Percentiles rank a stretch among this genome's conserved stretches.
Conservation (phyloP, 192 early-diverging fungal genomes). For the Hyaloraphidium curvatum region DNA sequence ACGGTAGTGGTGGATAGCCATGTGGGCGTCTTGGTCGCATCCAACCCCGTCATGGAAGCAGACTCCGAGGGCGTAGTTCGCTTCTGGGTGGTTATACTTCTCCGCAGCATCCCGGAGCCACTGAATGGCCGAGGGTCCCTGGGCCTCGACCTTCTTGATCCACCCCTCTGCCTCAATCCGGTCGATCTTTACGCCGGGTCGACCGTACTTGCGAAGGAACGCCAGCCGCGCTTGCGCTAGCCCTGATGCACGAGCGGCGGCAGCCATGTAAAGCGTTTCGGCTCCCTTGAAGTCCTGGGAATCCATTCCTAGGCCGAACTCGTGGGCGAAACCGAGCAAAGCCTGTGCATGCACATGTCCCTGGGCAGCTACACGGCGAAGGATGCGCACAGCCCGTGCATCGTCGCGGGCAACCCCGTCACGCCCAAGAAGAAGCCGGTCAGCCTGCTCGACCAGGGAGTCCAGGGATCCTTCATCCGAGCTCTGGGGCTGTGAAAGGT, state of each 20-base stretch:
- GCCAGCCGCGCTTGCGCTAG: conserved; percentile 48
- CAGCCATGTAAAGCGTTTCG: conserved; percentile 42
- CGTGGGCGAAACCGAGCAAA: conserved; percentile 58
- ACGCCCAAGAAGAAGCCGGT: background rate
- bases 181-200: conserved; percentile 56
- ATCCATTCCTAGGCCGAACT: conserved; percentile 58
- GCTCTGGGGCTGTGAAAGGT: no score
- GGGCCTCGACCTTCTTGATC: conserved; percentile 34
- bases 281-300: conserved; percentile 32
- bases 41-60: conserved; percentile 67
- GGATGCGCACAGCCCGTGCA: background rate
- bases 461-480: no score
- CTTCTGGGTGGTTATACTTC: conserved; percentile 29
- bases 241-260: conserved; percentile 38
- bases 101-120: conserved; percentile 47
- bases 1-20: conserved; percentile 57
- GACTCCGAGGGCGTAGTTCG: conserved; percentile 49
- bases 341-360: conserved; percentile 18
- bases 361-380: background rate
- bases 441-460: no score
- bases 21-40: conserved; percentile 32
- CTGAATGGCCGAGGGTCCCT: conserved; percentile 28
- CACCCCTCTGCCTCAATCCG: conserved; percentile 62
- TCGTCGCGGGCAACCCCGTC: background rate
- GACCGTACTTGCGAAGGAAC: conserved; percentile 61